Conservation (phyloP, 2,329 filamentous ascomycete genomes). For the Alternaria ventricosa region DNA sequence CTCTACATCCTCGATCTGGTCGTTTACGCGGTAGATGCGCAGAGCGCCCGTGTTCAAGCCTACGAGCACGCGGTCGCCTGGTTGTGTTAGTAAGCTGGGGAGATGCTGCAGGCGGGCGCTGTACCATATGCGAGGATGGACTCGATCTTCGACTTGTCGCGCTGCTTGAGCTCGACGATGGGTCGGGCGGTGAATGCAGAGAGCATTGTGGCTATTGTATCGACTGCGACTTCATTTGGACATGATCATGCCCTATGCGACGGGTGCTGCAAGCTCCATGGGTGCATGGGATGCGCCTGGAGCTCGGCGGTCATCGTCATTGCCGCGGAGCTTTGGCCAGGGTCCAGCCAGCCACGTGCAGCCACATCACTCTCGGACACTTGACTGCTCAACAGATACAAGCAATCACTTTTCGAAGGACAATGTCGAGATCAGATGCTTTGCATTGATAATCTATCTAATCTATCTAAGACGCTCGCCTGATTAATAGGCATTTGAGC, state of each 20-base stretch:
- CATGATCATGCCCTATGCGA: constrained; percentile 22
- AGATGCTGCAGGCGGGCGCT: constrained; percentile 15
- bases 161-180: constrained; percentile 93
- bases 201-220: constrained; percentile 68
- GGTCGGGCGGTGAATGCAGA: constrained; percentile 96
- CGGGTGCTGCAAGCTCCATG: constrained; percentile 30
- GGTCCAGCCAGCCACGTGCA: constrained; percentile 23
- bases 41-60: constrained; percentile 89
- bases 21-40: constrained; percentile 90
- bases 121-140: constrained; percentile 88
- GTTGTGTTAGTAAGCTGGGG: constrained; percentile 21
- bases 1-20: constrained; percentile 57
- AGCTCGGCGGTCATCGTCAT: constrained; percentile 34
- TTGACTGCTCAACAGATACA: neutral
- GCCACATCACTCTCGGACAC: neutral
- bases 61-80: constrained; percentile 88
- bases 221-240: constrained; percentile 19
- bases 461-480: constrained; percentile 19
- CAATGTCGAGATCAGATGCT: neutral
- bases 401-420: neutral
- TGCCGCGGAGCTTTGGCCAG: constrained; percentile 22
- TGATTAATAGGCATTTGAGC: constrained; percentile 16
- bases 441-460: constrained; percentile 17
- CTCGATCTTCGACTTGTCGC: constrained; percentile 97
- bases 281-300: constrained; percentile 11